Conservation (phyloP, 2,329 filamentous ascomycete genomes). For the Fusarium lyarnte region DNA sequence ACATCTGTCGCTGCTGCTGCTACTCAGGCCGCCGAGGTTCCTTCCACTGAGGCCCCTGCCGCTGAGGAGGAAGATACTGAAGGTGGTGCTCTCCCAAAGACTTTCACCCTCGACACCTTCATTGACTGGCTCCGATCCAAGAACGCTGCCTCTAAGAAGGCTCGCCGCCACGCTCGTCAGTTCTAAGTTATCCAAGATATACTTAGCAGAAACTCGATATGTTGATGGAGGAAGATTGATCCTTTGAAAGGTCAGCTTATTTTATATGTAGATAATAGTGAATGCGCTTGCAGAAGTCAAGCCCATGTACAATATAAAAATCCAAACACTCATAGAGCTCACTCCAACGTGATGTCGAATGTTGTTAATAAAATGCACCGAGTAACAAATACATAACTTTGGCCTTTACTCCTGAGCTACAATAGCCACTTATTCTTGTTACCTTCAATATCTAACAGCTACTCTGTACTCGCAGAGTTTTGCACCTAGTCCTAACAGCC, state of each 20-base stretch:
- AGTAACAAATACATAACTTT: no score
- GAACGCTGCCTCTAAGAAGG: constrained; percentile 16
- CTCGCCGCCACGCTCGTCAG: constrained; percentile 37
- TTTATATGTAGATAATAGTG: constrained; percentile 6
- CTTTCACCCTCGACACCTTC: constrained; percentile 39
- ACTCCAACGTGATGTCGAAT: background rate
- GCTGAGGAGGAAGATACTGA: background rate
- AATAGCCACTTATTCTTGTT: no score
- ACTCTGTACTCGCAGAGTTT: no score
- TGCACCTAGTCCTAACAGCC: background rate
- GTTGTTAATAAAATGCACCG: background rate
- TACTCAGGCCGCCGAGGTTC: background rate
- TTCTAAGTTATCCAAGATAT: constrained; percentile 15
- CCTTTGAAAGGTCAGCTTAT: background rate
- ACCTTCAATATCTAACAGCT: no score
- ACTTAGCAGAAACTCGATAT: fast-evolving
- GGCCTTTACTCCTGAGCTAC: no score
- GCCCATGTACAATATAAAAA: background rate
- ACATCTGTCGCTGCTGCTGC: background rate
- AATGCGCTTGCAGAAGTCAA: background rate
- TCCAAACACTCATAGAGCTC: no score
- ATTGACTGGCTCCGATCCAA: constrained; percentile 28
- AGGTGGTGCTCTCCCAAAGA: constrained; percentile 30
- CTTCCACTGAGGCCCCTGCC: background rate
- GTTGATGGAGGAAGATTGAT: background rate